phyloP scores from a whole-genome alignment of 2,329 filamentous ascomycete genomes.

The Xylaria multiplex region DNA sequence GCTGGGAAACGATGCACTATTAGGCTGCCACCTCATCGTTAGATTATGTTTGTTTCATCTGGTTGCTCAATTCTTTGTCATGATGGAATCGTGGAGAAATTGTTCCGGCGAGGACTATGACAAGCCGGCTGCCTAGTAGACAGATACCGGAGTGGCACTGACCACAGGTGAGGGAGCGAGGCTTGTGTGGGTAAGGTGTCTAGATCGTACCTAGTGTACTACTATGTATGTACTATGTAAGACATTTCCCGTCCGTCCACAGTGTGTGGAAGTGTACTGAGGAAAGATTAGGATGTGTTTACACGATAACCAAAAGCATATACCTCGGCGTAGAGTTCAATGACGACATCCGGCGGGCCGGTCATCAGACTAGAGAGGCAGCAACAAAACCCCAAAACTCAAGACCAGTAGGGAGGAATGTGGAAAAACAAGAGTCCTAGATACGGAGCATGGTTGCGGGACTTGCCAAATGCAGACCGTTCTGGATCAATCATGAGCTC shows the following conservation, averaged over 20 bases:
- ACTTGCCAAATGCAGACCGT: slow-evolving; percentile 17
- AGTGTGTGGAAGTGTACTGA: neutral
- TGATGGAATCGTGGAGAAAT: slow-evolving; percentile 10
- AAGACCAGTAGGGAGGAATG: slow-evolving; percentile 6
- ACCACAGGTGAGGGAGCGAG: slow-evolving; percentile 5
- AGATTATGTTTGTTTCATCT: slow-evolving; percentile 14
- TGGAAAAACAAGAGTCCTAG: slow-evolving; percentile 34
- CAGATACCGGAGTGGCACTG: neutral
- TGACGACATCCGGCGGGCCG: slow-evolving; percentile 20
- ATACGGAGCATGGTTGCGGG: slow-evolving; percentile 15
- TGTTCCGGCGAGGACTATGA: neutral
- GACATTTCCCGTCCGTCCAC: no score
- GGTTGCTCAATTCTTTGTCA: neutral
- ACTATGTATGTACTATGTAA: no score
- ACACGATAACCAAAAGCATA: neutral
- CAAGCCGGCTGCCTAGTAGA: slow-evolving; percentile 22
- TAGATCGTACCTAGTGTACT: no score
- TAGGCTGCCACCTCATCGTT: slow-evolving; percentile 9
- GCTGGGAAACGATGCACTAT: neutral
- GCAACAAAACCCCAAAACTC: slow-evolving; percentile 16
- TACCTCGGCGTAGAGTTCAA: neutral
- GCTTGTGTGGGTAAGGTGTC: slow-evolving; percentile 23
- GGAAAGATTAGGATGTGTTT: neutral
- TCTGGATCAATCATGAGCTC: slow-evolving; percentile 17
- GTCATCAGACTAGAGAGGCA: slow-evolving; percentile 11